Base-by-base conservation (phyloP, 2,329 filamentous ascomycete genomes). In the Penicillium capsulatum region DNA sequence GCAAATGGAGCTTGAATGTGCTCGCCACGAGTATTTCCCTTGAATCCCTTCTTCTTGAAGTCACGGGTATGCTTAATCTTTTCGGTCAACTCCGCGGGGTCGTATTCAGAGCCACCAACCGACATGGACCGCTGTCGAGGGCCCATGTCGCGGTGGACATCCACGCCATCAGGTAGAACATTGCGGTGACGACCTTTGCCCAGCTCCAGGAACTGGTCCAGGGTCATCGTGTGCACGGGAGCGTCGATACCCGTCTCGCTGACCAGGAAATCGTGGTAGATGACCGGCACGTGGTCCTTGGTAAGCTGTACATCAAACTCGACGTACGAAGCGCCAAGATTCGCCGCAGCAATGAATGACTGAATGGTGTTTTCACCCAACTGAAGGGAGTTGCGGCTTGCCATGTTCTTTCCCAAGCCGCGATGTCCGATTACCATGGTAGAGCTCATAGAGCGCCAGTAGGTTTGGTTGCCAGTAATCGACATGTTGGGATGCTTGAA, bases 201-300 rank as follows among this genome's bases (percentile, higher is more conserved):
- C 54, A 95, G 83, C 60, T 95, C 88, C 14, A 97, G 75, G 60
- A 97, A 97, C 47, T 70, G 92, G 59, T 98, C 91, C 3, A 97
- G 70, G 0, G 92, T 98, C 48, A 98, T 72, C 0, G 88, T 94
- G 61, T 98, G 92, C 2, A 98, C 91, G 0, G 92, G 92, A 0
- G 92, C 92, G 59, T 98, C 92, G 38, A 96, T 92, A 7, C 94
- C 92, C 0, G 92, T 97, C 67, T 98, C 92, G 60, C 89, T 95
- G 62, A 98, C 92, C 10, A 97, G 74, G 59, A 98, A 98, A 64
- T 98, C 92, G 61, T 98, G 92, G 61, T 98, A 98, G 57, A 98
- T 95, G 50, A 98, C 91, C 0, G 92, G 92, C 1, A 98, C 89
- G 56, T 94, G 89, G 60, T 98, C 92, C 60, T 98, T 98, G n/a